These are phyloP conservation scores for Penicillium brevicompactum DNA, from an alignment of 2,329 filamentous ascomycete genomes.

Conservation along the genomic window DNA sequence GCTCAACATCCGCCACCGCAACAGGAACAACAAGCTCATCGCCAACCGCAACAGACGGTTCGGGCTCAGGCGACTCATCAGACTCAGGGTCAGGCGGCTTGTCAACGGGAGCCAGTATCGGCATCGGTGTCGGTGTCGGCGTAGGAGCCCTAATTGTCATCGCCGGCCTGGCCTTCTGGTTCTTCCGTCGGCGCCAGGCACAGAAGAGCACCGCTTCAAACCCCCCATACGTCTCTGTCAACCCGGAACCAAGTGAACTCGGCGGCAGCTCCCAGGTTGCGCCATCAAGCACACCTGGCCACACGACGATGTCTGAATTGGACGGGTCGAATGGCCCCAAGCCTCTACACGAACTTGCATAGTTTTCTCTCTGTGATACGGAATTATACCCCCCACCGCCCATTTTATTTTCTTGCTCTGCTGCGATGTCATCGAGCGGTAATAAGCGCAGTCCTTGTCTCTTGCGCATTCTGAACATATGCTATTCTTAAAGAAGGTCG, in stretches of 20 bases:
- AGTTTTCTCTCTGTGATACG: not conserved
- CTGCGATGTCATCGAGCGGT: not conserved
- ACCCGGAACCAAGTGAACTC: not conserved
- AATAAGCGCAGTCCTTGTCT: not conserved
- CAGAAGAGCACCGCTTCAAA: not conserved
- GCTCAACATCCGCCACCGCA: not conserved
- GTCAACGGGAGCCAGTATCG: conserved; percentile 2
- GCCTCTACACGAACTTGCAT: conserved; percentile 6
- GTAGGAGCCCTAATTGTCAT: not conserved
- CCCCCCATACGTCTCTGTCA: not conserved
- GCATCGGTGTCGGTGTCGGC: conserved; percentile 2
- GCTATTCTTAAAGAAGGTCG: not conserved
- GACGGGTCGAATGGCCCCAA: not conserved
- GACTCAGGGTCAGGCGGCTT: not conserved
- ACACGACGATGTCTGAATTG: not conserved
- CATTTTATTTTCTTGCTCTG: not conserved
- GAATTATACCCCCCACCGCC: not conserved
- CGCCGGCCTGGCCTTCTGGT: not conserved
- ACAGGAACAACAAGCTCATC: not conserved
- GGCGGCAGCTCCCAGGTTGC: not conserved
- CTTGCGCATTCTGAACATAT: not conserved
- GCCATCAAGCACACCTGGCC: not conserved
- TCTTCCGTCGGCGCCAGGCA: not conserved
- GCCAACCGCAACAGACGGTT: not conserved
- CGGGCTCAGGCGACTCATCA: not conserved